Percentiles rank a stretch among this genome's conserved stretches.
These are phyloP conservation scores for Aspergillus sergii DNA, from an alignment of 2,329 filamentous ascomycete species.

Conservation along the genomic window DNA sequence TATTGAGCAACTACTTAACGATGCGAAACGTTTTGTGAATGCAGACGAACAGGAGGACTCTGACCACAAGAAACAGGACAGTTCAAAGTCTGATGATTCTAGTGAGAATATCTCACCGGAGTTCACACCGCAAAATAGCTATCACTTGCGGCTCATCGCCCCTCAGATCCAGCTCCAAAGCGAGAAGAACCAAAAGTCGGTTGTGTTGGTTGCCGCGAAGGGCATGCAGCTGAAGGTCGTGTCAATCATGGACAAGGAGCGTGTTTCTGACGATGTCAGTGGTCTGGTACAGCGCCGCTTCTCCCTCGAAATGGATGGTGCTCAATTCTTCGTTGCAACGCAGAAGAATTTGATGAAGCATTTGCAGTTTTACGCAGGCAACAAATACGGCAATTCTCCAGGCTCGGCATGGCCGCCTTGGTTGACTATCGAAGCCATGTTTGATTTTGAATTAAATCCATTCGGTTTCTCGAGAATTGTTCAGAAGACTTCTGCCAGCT, in stretches of 20 bases:
- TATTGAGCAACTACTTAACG: constrained; percentile 81
- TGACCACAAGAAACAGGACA: constrained; percentile 45
- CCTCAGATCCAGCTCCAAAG: constrained; percentile 98
- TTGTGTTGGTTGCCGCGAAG: constrained; percentile 94
- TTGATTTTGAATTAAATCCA: constrained; percentile 88
- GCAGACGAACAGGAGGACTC: constrained; percentile 61
- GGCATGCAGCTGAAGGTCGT: constrained; percentile 98
- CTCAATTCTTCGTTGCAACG: constrained; percentile 96
- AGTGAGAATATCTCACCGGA: constrained; percentile 80
- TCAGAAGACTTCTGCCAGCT: constrained; percentile 90
- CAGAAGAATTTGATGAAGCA: constrained; percentile 88
- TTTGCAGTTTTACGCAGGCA: constrained; percentile 90
- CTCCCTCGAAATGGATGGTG: constrained; percentile 92
- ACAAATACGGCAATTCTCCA: constrained; percentile 81
- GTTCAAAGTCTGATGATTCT: constrained; percentile 53
- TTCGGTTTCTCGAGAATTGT: constrained; percentile 98
- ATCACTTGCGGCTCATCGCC: constrained; percentile 91
- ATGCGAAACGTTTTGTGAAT: constrained; percentile 79
- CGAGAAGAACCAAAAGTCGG: constrained; percentile 95
- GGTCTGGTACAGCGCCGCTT: constrained; percentile 94
- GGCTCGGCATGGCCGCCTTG: constrained; percentile 95
- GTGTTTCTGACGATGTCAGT: constrained; percentile 88
- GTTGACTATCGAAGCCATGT: constrained; percentile 98
- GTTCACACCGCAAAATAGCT: constrained; percentile 88
- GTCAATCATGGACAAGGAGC: constrained; percentile 95